Percentiles rank a stretch among this genome's conserved stretches.
phyloP scores from a whole-genome alignment of 2,329 filamentous ascomycete species.

The Epichloe aotearoae region DNA sequence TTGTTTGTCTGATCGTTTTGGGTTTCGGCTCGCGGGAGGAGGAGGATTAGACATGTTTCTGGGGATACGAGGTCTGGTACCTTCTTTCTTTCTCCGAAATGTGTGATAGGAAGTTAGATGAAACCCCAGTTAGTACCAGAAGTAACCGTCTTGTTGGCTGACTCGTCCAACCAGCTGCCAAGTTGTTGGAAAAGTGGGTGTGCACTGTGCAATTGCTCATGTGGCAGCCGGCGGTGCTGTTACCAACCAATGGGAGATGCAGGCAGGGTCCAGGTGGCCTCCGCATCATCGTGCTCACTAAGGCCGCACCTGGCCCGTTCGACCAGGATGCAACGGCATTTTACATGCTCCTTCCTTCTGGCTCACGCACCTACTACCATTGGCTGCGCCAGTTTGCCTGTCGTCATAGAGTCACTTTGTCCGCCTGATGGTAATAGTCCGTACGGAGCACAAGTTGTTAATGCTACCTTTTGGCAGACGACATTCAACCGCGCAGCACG shows the following conservation, averaged over 20 bases:
- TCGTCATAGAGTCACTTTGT: slow-evolving; percentile 2
- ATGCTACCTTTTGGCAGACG: no score
- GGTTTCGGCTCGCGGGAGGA: neutral
- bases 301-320: neutral
- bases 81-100: neutral
- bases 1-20: neutral
- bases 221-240: neutral
- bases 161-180: neutral
- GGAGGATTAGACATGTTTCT: neutral
- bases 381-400: neutral
- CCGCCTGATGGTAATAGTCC: neutral
- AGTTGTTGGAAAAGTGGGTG: neutral
- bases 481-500: no score
- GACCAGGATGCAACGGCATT: no score
- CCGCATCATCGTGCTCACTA: neutral
- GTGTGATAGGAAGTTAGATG: neutral
- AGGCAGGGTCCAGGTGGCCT: neutral
- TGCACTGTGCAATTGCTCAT: neutral
- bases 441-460: no score
- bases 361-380: neutral
- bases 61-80: neutral
- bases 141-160: neutral
- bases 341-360: neutral
- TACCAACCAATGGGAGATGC: neutral
- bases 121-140: no score